A percentile compares a stretch with the other conserved stretches of the same genome.
Evolutionary conservation across 371 early-diverging fungal genomes (phyloP).

Genomic region (Lichtheimia ornata): DNA sequence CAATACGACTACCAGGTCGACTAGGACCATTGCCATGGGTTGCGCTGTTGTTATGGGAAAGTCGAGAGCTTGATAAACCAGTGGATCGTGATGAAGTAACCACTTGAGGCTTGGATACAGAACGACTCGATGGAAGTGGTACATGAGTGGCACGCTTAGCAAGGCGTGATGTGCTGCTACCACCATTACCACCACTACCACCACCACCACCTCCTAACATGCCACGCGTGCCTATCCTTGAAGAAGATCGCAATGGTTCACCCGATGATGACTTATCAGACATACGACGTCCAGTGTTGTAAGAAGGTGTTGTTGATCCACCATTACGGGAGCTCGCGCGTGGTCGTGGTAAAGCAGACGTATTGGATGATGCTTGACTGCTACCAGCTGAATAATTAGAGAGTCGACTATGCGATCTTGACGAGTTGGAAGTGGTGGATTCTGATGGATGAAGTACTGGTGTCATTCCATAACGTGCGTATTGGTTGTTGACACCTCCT

Average conservation of each 20-base stretch:
- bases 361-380: slow-evolving; percentile 24
- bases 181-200: neutral
- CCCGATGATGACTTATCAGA: neutral
- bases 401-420: slow-evolving; percentile 39
- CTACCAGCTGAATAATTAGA: slow-evolving; percentile 44
- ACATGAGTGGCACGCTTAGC: slow-evolving; percentile 49
- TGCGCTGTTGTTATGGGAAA: neutral
- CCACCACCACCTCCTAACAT: neutral
- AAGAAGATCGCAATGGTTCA: slow-evolving; percentile 7
- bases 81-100: slow-evolving; percentile 24
- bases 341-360: slow-evolving; percentile 28
- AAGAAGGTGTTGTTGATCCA: neutral
- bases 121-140: slow-evolving; percentile 31
- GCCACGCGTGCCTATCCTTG: slow-evolving; percentile 11
- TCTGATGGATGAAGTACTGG: slow-evolving; percentile 34
- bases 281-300: neutral
- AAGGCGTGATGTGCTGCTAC: slow-evolving; percentile 16
- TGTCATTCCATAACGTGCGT: slow-evolving; percentile 38
- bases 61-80: slow-evolving; percentile 12
- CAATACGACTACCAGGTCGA: slow-evolving; percentile 7
- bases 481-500: slow-evolving; percentile 17
- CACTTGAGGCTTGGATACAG: slow-evolving; percentile 25
- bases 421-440: slow-evolving; percentile 44
- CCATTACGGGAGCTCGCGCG: neutral
- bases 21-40: neutral